Base-by-base conservation (phyloP, 495 filamentous ascomycete genomes). In the Penicillium taxi region DNA sequence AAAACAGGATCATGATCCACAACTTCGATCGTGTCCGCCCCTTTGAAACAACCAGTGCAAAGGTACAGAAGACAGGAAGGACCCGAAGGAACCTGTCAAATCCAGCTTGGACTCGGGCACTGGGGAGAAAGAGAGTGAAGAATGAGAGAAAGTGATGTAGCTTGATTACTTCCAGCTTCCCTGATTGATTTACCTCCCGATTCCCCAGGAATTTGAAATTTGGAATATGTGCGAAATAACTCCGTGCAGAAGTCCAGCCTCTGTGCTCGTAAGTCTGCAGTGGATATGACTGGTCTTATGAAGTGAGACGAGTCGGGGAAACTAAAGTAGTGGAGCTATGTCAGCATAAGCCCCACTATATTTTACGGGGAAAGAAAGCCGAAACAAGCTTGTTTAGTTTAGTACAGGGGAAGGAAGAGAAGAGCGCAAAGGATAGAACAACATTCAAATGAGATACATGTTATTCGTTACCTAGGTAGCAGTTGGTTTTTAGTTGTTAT, bases 41-140 rank as follows among this genome's bases (percentile, higher is more conserved):
- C 35, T 18, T 23, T 34, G 14, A 8, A 4, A 2, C 9, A 32
- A 29, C 9, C 17, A 16, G 13, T 24, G 19, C 35, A 41, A 41
- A 37, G n/a, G 35, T 34, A 36, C 39, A 23, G 33, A 32, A n/a
- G n/a, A n/a, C n/a, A n/a, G n/a, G n/a, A n/a, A n/a, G n/a, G n/a
- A n/a, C n/a, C n/a, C n/a, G n/a, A n/a, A n/a, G 24, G 37, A 44
- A 52, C 44, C 29, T 52, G 41, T 48, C 41, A 45, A 39, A 28
- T 47, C 18, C 26, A 30, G 5, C 4, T 13, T 24, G 11, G 22
- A 37, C 4, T 33, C 11, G 5, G 5, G 16, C 5, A 19, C 17
- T 24, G 14, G 16, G 12, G 18, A 7, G 9, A 24, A 26, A 22
- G 20, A 15, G 15, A 23, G 31, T 26, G 17, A 21, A 14, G 20